Percentiles rank a stretch among this genome's conserved stretches.
Conservation (phyloP, 208 protist genomes). For the Tritrichomonas foetus region DNA sequence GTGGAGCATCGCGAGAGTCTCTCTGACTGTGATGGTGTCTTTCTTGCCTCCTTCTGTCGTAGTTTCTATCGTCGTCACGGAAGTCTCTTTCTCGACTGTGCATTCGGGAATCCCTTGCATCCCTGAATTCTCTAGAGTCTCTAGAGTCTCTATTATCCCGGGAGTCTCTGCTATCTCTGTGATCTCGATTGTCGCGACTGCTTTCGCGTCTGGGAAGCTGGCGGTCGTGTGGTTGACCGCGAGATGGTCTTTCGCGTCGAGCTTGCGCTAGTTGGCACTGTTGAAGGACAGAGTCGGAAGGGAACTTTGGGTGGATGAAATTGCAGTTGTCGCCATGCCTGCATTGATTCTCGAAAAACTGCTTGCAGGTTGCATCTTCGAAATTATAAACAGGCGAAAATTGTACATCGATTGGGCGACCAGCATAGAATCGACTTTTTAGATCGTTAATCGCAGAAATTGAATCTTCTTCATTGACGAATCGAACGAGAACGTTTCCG, state of each 20-base stretch:
- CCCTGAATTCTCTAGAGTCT: no score
- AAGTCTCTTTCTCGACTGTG: no score
- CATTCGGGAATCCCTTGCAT: no score
- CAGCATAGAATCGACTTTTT: background rate
- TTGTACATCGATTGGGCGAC: background rate
- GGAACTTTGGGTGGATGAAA: constrained; percentile 2
- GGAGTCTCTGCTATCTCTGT: no score
- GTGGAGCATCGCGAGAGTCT: no score
- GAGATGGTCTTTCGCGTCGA: background rate
- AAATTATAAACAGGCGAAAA: constrained; percentile 23
- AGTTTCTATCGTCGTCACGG: no score
- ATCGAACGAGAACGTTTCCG: background rate
- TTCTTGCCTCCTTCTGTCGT: no score
- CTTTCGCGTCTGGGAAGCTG: no score
- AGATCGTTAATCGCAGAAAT: background rate
- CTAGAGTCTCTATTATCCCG: no score
- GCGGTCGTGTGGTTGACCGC: no score
- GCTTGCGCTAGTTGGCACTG: background rate
- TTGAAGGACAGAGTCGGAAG: background rate
- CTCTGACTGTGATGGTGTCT: no score
- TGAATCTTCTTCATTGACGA: background rate
- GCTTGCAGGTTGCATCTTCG: background rate
- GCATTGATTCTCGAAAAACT: background rate
- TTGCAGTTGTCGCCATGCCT: background rate
- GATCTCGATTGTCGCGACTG: no score